Evolutionary conservation across 1,284 basidiomycete species (phyloP).

Genomic region (Sutorius eximius): DNA sequence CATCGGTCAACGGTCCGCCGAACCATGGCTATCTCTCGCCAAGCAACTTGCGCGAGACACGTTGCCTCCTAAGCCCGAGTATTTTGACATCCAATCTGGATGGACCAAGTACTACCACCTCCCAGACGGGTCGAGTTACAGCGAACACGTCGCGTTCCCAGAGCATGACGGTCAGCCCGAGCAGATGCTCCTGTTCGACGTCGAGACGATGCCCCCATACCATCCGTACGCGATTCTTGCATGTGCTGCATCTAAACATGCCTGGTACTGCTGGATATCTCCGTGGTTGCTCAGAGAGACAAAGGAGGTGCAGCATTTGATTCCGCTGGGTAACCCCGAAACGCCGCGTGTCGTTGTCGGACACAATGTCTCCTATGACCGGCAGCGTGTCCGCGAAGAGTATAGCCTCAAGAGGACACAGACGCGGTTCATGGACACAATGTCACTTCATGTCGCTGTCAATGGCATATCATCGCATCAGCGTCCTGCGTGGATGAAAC

Average conservation of each 20-base stretch:
- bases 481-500: constrained; percentile 88
- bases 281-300: constrained; percentile 83
- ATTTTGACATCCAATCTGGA: constrained; percentile 79
- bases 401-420: constrained; percentile 71
- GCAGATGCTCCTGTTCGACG: constrained; percentile 85
- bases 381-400: constrained; percentile 83
- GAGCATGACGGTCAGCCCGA: constrained; percentile 64
- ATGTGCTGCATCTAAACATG: constrained; percentile 77
- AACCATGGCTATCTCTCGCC: constrained; percentile 84
- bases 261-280: constrained; percentile 97
- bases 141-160: constrained; percentile 61
- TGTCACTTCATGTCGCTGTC: constrained; percentile 93
- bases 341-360: constrained; percentile 77
- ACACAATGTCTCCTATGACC: constrained; percentile 96
- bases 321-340: constrained; percentile 64
- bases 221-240: constrained; percentile 89
- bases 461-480: constrained; percentile 96
- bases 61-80: constrained; percentile 66
- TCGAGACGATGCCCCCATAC: constrained; percentile 88
- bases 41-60: constrained; percentile 55
- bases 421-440: constrained; percentile 91
- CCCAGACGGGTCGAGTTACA: constrained; percentile 65
- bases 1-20: constrained; percentile 70
- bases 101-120: constrained; percentile 86
- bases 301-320: constrained; percentile 68